A percentile compares a stretch with the other conserved stretches of the same genome.
Evolutionary conservation across 345 rosid genomes (phyloP).

Genomic region (Dovyalis caffra): DNA sequence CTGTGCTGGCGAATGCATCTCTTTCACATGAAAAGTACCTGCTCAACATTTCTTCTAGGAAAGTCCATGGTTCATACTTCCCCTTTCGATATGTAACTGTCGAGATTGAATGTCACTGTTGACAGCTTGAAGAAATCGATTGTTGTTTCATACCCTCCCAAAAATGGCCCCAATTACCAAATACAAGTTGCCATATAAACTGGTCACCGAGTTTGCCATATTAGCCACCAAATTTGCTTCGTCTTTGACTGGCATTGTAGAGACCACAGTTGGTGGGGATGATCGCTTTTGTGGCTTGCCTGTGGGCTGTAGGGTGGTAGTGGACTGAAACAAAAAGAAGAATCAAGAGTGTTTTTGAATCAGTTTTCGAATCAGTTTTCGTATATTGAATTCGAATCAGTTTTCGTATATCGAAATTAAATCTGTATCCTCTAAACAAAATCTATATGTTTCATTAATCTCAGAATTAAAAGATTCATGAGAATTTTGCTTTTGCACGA

Average conservation of each 20-base stretch:
- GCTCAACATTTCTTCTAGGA: neutral
- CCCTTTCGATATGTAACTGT: neutral
- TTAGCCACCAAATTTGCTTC: constrained; percentile 30
- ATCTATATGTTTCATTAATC: too few species aligned
- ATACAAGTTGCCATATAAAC: neutral
- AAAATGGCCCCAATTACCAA: neutral
- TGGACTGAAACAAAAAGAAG: too few species aligned
- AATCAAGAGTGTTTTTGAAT: too few species aligned
- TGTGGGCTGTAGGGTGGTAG: neutral
- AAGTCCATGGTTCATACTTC: neutral
- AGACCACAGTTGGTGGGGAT: constrained; percentile 15
- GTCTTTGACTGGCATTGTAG: constrained; percentile 16
- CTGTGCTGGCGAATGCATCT: neutral
- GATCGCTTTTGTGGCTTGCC: constrained; percentile 14
- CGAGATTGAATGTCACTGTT: neutral
- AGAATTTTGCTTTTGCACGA: too few species aligned
- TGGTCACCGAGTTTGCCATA: neutral
- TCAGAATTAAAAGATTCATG: too few species aligned
- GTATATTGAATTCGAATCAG: too few species aligned
- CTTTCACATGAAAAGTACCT: neutral
- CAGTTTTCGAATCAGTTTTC: too few species aligned
- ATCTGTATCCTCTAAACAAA: too few species aligned
- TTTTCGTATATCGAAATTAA: too few species aligned
- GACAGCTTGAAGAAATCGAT: neutral
- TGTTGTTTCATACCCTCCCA: neutral